Conservation (phyloP, 345 rosid genomes). For the Hevea brasiliensis region DNA sequence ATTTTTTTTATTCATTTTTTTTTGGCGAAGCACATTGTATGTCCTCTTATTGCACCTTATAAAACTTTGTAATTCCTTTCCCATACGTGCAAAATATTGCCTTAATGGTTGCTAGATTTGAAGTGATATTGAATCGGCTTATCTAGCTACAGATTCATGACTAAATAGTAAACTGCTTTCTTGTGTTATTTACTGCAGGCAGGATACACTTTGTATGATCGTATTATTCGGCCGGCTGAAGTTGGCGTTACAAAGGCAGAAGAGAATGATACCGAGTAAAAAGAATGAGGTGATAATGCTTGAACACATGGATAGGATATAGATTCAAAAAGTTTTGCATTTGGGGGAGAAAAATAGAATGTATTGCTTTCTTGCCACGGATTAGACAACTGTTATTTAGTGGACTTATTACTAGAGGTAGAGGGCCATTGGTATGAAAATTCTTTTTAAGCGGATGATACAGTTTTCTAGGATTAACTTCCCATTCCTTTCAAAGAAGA, state of each 20-base stretch:
- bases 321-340: slow-evolving; percentile 20
- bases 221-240: slow-evolving; percentile 91
- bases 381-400: neutral
- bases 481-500: neutral
- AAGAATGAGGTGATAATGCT: slow-evolving; percentile 26
- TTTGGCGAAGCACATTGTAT: neutral
- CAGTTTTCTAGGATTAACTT: neutral
- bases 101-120: neutral
- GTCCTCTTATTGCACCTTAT: neutral
- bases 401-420: slow-evolving; percentile 10
- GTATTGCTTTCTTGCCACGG: slow-evolving; percentile 14
- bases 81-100: neutral
- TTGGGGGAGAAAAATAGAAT: neutral
- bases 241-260: slow-evolving; percentile 76
- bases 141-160: neutral
- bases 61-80: neutral
- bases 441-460: neutral
- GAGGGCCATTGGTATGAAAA: neutral
- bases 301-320: slow-evolving; percentile 23
- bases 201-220: slow-evolving; percentile 72
- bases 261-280: slow-evolving; percentile 32
- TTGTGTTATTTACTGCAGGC: slow-evolving; percentile 58
- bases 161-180: neutral
- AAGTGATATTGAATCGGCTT: neutral
- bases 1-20: neutral